phyloP scores from a whole-genome alignment of 2,329 filamentous ascomycete species.

The Chalaropsis thielavioides region DNA sequence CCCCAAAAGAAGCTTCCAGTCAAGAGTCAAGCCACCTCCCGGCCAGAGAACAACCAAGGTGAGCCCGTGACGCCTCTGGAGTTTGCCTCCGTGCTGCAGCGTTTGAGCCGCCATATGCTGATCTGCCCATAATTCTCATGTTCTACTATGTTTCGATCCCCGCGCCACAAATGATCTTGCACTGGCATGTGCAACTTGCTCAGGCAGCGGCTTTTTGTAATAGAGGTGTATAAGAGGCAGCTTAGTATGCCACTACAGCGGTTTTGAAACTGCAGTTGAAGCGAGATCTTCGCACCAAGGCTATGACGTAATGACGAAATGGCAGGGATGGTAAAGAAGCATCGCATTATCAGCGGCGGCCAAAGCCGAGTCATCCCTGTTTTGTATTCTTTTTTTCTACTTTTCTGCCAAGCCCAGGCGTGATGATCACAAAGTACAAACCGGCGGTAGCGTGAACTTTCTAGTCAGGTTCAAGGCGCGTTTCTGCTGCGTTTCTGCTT shows the following conservation, averaged over 20 bases:
- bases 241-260: background rate
- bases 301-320: background rate
- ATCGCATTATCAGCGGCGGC: background rate
- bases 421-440: background rate
- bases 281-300: background rate
- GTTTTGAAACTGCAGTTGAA: background rate
- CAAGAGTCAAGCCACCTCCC: background rate
- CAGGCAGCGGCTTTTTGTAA: background rate
- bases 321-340: background rate
- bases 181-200: background rate
- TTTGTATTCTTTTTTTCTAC: background rate
- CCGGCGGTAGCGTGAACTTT: background rate
- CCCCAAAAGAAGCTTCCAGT: background rate
- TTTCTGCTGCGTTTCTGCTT: background rate
- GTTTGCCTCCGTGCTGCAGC: background rate
- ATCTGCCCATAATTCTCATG: background rate
- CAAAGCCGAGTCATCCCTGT: conserved; percentile 2
- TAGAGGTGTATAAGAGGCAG: background rate
- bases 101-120: background rate
- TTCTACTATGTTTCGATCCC: background rate
- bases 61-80: background rate
- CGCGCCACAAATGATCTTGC: background rate
- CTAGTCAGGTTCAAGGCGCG: background rate
- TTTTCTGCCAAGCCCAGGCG: background rate
- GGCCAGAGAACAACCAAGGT: background rate